Conservation (phyloP, 345 rosid species). For the Eucalyptus camaldulensis region DNA sequence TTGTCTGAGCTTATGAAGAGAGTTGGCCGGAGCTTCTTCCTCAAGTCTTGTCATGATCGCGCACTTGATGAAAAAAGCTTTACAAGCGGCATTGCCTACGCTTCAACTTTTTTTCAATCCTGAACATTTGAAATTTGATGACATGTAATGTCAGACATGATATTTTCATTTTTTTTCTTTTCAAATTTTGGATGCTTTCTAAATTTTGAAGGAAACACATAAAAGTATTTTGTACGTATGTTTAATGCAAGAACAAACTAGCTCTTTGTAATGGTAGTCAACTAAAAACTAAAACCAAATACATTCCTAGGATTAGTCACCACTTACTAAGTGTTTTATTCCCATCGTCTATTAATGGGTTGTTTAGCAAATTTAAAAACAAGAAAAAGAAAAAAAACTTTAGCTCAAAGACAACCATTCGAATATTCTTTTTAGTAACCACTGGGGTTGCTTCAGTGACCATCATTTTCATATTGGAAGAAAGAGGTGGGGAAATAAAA, state of each 20-base stretch:
- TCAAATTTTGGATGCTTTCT: too few species aligned
- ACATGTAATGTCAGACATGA: too few species aligned
- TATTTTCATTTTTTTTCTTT: too few species aligned
- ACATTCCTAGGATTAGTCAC: background rate
- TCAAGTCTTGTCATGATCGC: too few species aligned
- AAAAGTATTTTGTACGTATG: background rate
- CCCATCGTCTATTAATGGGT: background rate
- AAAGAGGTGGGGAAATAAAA: too few species aligned
- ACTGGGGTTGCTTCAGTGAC: fast-evolving
- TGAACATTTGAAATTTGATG: too few species aligned
- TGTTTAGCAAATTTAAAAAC: background rate
- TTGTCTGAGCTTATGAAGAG: background rate
- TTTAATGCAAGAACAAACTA: background rate
- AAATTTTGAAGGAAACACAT: background rate
- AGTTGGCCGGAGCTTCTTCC: too few species aligned
- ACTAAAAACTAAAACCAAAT: background rate
- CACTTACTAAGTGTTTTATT: background rate
- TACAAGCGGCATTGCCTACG: fast-evolving
- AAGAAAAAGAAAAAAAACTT: background rate
- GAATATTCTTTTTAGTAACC: too few species aligned
- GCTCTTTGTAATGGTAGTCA: background rate
- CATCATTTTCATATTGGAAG: fast-evolving
- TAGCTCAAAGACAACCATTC: background rate
- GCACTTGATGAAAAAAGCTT: too few species aligned
- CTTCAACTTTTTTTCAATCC: too few species aligned